A percentile compares a stretch with the other conserved stretches of the same genome.
Conservation (phyloP, 2,329 filamentous ascomycete species). For the Arthroderma sp. region DNA sequence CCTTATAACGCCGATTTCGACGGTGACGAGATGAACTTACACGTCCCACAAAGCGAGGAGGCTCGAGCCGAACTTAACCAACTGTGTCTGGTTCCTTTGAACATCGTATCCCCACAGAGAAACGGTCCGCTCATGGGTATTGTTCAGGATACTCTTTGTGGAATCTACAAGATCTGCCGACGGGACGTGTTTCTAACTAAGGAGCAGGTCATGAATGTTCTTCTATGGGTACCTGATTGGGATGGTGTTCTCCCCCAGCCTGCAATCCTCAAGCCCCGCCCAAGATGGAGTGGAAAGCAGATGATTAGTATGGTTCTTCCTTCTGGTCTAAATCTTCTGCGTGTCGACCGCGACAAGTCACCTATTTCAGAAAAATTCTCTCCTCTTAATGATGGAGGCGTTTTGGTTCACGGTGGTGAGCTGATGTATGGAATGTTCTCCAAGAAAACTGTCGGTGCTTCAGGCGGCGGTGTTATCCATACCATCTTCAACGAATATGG, state of each 20-base stretch:
- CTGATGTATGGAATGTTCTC: constrained; percentile 80
- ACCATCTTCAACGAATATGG: constrained; percentile 94
- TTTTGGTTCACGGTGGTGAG: constrained; percentile 76
- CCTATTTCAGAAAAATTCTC: constrained; percentile 42
- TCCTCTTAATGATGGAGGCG: constrained; percentile 61
- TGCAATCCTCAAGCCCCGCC: constrained; percentile 83
- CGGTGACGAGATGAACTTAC: constrained; percentile 99
- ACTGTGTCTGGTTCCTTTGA: constrained; percentile 92
- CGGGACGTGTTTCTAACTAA: constrained; percentile 84
- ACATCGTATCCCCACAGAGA: constrained; percentile 95
- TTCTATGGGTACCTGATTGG: constrained; percentile 97
- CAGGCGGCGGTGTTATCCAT: constrained; percentile 82
- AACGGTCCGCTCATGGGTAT: constrained; percentile 99
- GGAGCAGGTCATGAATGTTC: constrained; percentile 87
- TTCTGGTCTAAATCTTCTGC: constrained; percentile 65
- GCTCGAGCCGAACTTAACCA: constrained; percentile 89
- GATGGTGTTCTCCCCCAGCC: constrained; percentile 87
- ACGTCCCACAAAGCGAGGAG: constrained; percentile 96
- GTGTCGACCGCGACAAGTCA: constrained; percentile 50
- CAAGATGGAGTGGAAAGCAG: constrained; percentile 97
- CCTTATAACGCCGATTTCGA: constrained; percentile 99
- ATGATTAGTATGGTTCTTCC: constrained; percentile 90
- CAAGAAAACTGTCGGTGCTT: constrained; percentile 90
- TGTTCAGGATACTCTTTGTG: constrained; percentile 92
- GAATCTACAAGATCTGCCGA: constrained; percentile 91